phyloP scores from a whole-genome alignment of 257 asterid genomes.

The Nicotiana obtusifolia region DNA sequence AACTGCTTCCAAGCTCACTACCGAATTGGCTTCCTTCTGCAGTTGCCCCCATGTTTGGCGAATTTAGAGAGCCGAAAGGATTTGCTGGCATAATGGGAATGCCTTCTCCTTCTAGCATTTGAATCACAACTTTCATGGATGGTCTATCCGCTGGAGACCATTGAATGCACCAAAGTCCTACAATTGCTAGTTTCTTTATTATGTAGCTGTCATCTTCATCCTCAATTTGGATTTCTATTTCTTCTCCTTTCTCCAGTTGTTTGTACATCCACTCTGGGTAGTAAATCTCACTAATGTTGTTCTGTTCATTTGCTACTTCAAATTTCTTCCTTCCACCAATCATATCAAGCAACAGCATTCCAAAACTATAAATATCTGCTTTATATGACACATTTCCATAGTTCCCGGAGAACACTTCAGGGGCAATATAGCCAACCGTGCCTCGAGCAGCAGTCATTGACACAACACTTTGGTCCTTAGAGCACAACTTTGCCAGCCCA shows the following conservation, averaged over 20 bases:
- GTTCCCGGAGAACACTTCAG: slow-evolving; percentile 75
- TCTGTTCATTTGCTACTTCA: slow-evolving; percentile 9
- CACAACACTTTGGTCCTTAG: slow-evolving; percentile 53
- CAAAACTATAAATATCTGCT: slow-evolving; percentile 66
- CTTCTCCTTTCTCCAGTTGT: slow-evolving; percentile 62
- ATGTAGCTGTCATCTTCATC: slow-evolving; percentile 36
- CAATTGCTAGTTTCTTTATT: slow-evolving; percentile 52
- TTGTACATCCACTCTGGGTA: slow-evolving; percentile 76
- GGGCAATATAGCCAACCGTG: slow-evolving; percentile 71
- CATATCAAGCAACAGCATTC: slow-evolving; percentile 70
- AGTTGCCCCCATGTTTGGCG: slow-evolving; percentile 13
- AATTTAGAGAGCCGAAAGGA: slow-evolving; percentile 46
- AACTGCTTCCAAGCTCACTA: slow-evolving; percentile 15
- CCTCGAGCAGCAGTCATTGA: slow-evolving; percentile 74
- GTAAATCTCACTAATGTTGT: slow-evolving; percentile 34
- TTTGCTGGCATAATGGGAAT: slow-evolving; percentile 65
- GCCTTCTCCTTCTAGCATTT: slow-evolving; percentile 58
- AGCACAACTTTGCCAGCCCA: slow-evolving; percentile 61
- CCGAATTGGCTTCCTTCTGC: slow-evolving; percentile 20
- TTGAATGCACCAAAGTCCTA: slow-evolving; percentile 77
- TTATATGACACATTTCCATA: slow-evolving; percentile 62
- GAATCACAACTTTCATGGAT: slow-evolving; percentile 59
- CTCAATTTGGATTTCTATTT: slow-evolving; percentile 42
- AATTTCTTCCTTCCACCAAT: slow-evolving; percentile 53
- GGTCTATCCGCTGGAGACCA: slow-evolving; percentile 81